These are phyloP conservation scores for Syzygium oleosum DNA, from an alignment of 345 rosid species.

Conservation along the genomic window DNA sequence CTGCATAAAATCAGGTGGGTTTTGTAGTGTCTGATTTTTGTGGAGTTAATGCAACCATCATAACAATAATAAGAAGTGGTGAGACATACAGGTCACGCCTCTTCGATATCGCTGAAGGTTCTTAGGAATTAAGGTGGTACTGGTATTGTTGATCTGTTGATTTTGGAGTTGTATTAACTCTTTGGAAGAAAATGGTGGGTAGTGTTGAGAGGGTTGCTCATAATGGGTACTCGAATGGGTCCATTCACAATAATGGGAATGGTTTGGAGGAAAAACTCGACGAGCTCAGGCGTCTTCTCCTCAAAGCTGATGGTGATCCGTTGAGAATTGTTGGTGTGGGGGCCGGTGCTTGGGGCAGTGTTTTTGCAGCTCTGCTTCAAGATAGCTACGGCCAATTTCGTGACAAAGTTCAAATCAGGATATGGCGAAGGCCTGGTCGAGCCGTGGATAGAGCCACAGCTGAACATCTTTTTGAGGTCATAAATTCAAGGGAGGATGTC, in stretches of 20 bases:
- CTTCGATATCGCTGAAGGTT: neutral
- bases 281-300: conserved; percentile 43
- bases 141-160: conserved; percentile 2
- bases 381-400: conserved; percentile 63
- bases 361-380: conserved; percentile 66
- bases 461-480: conserved; percentile 69
- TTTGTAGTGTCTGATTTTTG: neutral
- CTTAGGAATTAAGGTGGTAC: neutral
- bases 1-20: neutral
- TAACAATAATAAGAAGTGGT: neutral
- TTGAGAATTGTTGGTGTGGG: conserved; percentile 74
- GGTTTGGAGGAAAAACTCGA: conserved; percentile 62
- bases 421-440: conserved; percentile 69
- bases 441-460: conserved; percentile 67
- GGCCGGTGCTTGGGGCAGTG: conserved; percentile 92
- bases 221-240: conserved; percentile 26
- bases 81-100: neutral
- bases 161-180: conserved; percentile 3
- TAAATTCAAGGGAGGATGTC: conserved; percentile 74
- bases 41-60: neutral
- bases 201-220: conserved; percentile 22
- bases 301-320: conserved; percentile 57
- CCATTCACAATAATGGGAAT: conserved; percentile 29
- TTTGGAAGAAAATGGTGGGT: conserved; percentile 44
- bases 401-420: conserved; percentile 64